These are phyloP conservation scores for Claviceps digitariae DNA, from an alignment of 2,329 filamentous ascomycete genomes.

Conservation along the genomic window DNA sequence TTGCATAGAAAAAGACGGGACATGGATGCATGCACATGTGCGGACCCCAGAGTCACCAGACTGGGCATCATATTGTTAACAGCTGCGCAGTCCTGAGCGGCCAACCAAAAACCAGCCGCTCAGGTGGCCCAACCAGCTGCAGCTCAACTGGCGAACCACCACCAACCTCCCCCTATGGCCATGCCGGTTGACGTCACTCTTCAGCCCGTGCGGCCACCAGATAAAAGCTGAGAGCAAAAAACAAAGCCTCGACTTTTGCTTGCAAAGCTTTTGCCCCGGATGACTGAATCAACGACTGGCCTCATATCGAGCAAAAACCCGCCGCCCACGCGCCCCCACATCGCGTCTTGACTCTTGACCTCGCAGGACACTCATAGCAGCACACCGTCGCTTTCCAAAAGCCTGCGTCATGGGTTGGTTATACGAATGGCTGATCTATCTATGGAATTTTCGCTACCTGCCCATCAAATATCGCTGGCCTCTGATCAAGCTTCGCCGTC, in stretches of 20 bases:
- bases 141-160: too few species aligned
- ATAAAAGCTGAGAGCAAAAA: too few species aligned
- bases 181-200: too few species aligned
- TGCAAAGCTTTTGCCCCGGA: too few species aligned
- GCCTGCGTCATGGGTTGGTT: not conserved
- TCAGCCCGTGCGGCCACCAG: too few species aligned
- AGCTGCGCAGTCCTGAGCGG: too few species aligned
- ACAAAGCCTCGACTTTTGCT: not conserved
- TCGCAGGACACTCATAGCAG: not conserved
- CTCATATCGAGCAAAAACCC: not conserved
- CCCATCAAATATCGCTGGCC: conserved; percentile 8
- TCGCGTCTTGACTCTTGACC: not conserved
- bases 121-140: too few species aligned
- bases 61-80: too few species aligned
- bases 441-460: conserved; percentile 11
- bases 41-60: too few species aligned
- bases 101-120: too few species aligned
- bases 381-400: not conserved
- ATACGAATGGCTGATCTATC: conserved; percentile 3
- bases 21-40: too few species aligned
- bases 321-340: not conserved
- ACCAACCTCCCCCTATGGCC: too few species aligned
- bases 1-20: not conserved
- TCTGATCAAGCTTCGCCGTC: conserved; percentile 8
- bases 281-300: not conserved